Evolutionary conservation across 768 basidiomycete genomes (phyloP).

Genomic region (Pulveroboletus ravenelii): DNA sequence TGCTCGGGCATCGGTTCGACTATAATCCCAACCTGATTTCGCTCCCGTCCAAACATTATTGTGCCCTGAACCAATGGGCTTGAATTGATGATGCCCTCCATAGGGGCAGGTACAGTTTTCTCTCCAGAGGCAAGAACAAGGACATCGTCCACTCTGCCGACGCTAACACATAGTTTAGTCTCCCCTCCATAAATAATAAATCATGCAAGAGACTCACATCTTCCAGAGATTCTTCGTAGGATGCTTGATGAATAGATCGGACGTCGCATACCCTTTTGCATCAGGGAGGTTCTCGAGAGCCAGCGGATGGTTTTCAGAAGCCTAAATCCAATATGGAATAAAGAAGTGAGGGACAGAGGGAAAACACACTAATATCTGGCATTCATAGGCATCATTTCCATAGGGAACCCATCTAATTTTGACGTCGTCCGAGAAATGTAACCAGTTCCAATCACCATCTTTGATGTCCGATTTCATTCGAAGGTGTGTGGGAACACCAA

Average conservation of each 20-base stretch:
- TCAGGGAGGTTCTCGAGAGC: conserved; percentile 34
- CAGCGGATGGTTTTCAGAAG: background rate
- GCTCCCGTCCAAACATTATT: conserved; percentile 30
- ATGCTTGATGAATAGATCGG: conserved; percentile 42
- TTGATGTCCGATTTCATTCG: conserved; percentile 1
- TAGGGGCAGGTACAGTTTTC: conserved; percentile 32
- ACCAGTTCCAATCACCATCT: conserved; percentile 18
- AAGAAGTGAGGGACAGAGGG: background rate
- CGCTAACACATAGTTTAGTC: conserved; percentile 18
- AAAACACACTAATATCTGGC: conserved; percentile 31
- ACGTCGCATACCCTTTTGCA: conserved; percentile 33
- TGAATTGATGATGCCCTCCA: conserved; percentile 21
- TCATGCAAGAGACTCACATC: conserved; percentile 26
- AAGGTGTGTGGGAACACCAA: conserved; percentile 5
- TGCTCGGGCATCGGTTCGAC: conserved; percentile 24
- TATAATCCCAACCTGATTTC: conserved; percentile 27
- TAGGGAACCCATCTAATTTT: conserved; percentile 31
- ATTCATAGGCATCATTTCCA: conserved; percentile 32
- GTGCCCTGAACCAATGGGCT: conserved; percentile 19
- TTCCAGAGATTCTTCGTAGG: conserved; percentile 42
- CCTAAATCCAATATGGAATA: background rate
- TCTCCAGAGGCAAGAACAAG: conserved; percentile 31
- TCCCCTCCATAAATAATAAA: background rate
- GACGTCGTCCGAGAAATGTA: conserved; percentile 5
- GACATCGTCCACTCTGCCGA: conserved; percentile 36